Evolutionary conservation across 2,329 filamentous ascomycete genomes (phyloP).

Genomic region (Aspergillus bombycis): DNA sequence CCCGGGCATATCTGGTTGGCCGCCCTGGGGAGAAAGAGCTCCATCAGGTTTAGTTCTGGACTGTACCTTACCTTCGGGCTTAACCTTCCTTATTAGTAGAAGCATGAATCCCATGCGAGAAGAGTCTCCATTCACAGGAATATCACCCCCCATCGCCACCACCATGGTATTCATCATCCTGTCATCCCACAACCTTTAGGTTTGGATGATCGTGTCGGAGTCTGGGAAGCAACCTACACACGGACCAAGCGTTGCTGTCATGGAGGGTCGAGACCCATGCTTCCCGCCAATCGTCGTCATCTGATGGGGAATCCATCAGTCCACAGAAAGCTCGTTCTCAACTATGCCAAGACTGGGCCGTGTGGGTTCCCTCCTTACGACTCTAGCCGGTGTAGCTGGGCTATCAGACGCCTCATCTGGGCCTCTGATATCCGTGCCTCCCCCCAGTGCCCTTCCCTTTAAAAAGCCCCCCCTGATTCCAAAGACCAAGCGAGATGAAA

Average conservation of each 20-base stretch:
- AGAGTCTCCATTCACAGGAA: background rate
- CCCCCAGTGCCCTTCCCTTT: background rate
- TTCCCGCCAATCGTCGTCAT: slow-evolving; percentile 17
- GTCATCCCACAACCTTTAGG: slow-evolving; percentile 3
- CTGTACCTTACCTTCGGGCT: slow-evolving; percentile 1
- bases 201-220: background rate
- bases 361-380: background rate
- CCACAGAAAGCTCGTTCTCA: slow-evolving; percentile 6
- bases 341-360: slow-evolving; percentile 2
- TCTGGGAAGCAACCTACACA: slow-evolving; percentile 11
- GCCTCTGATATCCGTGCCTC: background rate
- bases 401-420: slow-evolving; percentile 4
- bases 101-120: background rate
- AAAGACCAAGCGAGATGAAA: background rate
- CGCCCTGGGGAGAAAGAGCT: background rate
- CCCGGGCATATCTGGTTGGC: slow-evolving; percentile 1
- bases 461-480: background rate
- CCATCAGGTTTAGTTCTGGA: background rate
- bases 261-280: slow-evolving; percentile 17
- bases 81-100: background rate
- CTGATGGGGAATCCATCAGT: slow-evolving; percentile 6
- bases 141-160: background rate
- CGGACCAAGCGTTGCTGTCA: slow-evolving; percentile 22
- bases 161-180: background rate
- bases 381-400: background rate